Percentiles rank a stretch among this genome's conserved stretches.
Conservation (phyloP, 139 green algal genomes). For the Coccomyxa sp. region DNA sequence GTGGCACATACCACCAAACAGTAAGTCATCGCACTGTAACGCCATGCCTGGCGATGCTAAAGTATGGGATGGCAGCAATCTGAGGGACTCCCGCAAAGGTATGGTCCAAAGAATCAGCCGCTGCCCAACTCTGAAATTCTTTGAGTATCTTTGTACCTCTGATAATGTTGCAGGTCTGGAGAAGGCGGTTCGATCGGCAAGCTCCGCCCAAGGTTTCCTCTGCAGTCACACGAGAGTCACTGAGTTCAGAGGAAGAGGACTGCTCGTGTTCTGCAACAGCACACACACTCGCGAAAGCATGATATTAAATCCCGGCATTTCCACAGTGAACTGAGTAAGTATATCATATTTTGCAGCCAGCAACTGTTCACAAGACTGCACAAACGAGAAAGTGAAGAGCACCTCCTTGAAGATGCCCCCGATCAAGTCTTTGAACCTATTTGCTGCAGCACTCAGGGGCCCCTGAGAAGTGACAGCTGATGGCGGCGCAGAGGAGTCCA, state of each 20-base stretch:
- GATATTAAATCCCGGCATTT: neutral
- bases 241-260: neutral
- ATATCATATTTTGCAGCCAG: neutral
- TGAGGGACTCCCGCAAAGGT: too few relatives aligned
- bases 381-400: neutral
- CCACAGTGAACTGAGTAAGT: neutral
- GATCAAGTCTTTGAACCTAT: constrained; percentile 13
- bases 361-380: too few relatives aligned
- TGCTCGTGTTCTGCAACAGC: too few relatives aligned
- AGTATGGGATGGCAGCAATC: too few relatives aligned
- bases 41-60: neutral
- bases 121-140: neutral
- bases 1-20: neutral
- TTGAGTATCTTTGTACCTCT: constrained; percentile 57
- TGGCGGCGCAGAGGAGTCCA: too few relatives aligned
- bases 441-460: constrained; percentile 12
- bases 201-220: constrained; percentile 85
- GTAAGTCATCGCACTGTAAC: neutral
- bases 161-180: constrained; percentile 62
- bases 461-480: constrained; percentile 9
- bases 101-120: neutral
- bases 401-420: constrained; percentile 24
- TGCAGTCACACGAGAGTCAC: constrained; percentile 26
- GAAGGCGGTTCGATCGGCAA: constrained; percentile 76
- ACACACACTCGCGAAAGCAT: too few relatives aligned